These are phyloP conservation scores for Cordyceps fumosorosea DNA, from an alignment of 2,329 filamentous ascomycete species.

Conservation along the genomic window DNA sequence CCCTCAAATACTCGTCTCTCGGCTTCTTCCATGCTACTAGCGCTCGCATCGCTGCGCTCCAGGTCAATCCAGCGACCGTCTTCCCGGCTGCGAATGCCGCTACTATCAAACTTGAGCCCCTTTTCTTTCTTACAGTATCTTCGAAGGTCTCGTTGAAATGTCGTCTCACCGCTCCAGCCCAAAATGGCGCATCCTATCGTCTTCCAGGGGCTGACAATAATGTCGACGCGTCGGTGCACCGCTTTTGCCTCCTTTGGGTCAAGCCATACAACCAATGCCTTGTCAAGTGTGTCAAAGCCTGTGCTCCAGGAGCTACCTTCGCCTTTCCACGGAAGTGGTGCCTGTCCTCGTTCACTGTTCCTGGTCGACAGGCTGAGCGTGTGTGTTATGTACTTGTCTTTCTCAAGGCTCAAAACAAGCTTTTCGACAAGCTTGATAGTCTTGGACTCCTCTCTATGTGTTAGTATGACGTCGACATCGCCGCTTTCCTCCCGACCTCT, in stretches of 20 bases:
- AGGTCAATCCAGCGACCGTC: slow-evolving; percentile 68
- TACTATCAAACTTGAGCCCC: slow-evolving; percentile 83
- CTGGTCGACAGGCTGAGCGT: slow-evolving; percentile 64
- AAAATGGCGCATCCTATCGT: slow-evolving; percentile 82
- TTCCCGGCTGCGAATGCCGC: slow-evolving; percentile 64
- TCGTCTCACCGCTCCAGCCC: slow-evolving; percentile 84
- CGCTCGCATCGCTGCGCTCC: slow-evolving; percentile 45
- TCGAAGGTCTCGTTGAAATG: slow-evolving; percentile 81
- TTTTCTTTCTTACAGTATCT: slow-evolving; percentile 68
- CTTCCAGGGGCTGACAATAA: slow-evolving; percentile 83
- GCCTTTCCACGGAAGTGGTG: slow-evolving; percentile 47
- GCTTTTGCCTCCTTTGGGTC: slow-evolving; percentile 16
- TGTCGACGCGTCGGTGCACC: slow-evolving; percentile 82
- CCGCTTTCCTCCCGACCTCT: slow-evolving; percentile 67
- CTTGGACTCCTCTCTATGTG: slow-evolving; percentile 62
- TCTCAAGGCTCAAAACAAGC: slow-evolving; percentile 66
- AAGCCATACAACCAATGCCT: slow-evolving; percentile 90
- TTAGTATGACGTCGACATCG: slow-evolving; percentile 82
- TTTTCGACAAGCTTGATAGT: slow-evolving; percentile 66
- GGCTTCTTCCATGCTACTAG: slow-evolving; percentile 62
- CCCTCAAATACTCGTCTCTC: slow-evolving; percentile 77
- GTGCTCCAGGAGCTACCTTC: slow-evolving; percentile 30
- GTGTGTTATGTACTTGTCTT: slow-evolving; percentile 68
- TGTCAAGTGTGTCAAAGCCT: slow-evolving; percentile 85
- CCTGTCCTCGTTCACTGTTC: slow-evolving; percentile 67